Base-by-base conservation (phyloP, 2,329 filamentous ascomycete genomes). In the Rhynchosporium secalis region DNA sequence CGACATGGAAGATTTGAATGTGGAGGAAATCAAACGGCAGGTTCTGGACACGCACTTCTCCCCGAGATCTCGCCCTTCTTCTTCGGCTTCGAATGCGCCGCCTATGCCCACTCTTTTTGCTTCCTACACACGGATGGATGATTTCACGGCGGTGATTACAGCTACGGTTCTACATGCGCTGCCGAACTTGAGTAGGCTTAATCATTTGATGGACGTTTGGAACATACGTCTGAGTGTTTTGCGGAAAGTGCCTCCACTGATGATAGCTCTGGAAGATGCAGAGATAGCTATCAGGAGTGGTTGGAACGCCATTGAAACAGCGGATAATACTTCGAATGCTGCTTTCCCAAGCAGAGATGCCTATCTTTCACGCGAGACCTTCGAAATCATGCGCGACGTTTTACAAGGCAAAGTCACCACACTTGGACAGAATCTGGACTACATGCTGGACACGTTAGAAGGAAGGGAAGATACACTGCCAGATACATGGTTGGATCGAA, bases 131-230 rank as follows among this genome's bases (percentile, higher is more conserved):
- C 87, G 84, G 64, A 85, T 98, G 80, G 92, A 95, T 70, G 95
- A 98, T 75, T 86, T 96, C 71, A 93, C 92, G 8, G 91, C 94
- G 29, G 83, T 98, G 52, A 84, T 98, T 61, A 97, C 95, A 1
- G 91, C 93, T 33, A 96, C 94, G 40, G 90, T 96, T 20, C 78
- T 99, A n/a, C 91, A 95, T 72, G 86, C 92, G 3, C 81, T 99
- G 26, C 95, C 95, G 1, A 88, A 90, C 63, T 78, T 97, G 47
- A 89, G 91, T 9, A 87, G 83, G 60, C 77, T 99, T 28, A 86
- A 86, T 60, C 82, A 83, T 8, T 76, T 96, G n/a, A 79, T 98
- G 56, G 84, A 86, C 61, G 82, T 83, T 1, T 99, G 95, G 95
- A 86, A 83, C 31, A 81, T 90, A 46, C 88, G 95, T 26, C 77